Evolutionary conservation across 202 grass and related monocot species (phyloP), one percentile per base, ranked within the genome.

Genomic region (Thinopyrum obtusiflorum): DNA sequence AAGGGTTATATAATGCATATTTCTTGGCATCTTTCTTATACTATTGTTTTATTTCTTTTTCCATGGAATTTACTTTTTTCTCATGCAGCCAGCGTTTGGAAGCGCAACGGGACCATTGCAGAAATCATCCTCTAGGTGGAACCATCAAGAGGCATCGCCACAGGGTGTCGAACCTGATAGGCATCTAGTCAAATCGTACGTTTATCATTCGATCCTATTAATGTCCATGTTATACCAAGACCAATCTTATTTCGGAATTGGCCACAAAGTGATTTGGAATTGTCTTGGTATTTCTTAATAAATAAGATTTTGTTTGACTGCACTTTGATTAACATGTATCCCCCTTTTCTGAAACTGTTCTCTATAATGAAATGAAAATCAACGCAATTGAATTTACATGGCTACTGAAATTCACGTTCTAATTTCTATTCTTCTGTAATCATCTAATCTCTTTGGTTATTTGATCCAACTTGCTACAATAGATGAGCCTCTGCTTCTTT

Each of bases 161-260:
- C 82, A 91, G 72, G 68, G 51, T 70, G 37, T 69, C 29, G 84
- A 85, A 74, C 69, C 68, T 80, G 84, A 90, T 42, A 85, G 67
- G 36, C 78, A 85, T 47, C 81, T 91, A 79, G 85, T 89, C 82
- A 95, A 89, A 89, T 65, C 69, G 93, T 98, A 94, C 33, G 84
- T 79, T 76, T 74, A 73, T 71, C 44, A 65, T 80, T 73, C 15
- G 5, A 28, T 76, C 71, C n/a, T 61, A 27, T 69, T 28, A 68
- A 72, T 36, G 26, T 62, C 27, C 10, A 68, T 79, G 23, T 51
- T 51, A 53, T 53, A 53, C 6, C 49, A 53, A 53, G 49, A 53
- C 6, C 49, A 18, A 53, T 53, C 17, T 53, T 53, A 53, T 53
- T 53, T 53, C 49, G 49, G 49, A 53, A 53, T 7, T 53, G 49